Evolutionary conservation across 352 stramenopile genomes (phyloP).

Genomic region (Globisporangium polare): DNA sequence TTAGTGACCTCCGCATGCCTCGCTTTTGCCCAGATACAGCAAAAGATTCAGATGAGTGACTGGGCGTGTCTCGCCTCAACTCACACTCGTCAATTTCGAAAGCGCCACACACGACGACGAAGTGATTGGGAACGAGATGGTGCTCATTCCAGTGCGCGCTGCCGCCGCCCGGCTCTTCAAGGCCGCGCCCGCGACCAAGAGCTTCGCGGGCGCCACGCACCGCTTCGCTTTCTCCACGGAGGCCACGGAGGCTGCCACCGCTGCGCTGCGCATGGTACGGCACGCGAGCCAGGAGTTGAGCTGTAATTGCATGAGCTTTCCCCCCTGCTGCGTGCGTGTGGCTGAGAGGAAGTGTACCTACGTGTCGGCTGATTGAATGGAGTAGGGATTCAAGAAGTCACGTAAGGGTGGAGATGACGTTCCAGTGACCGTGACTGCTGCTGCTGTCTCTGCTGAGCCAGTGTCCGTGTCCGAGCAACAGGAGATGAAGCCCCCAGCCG

Average conservation of each 20-base stretch:
- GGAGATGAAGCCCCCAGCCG: slow-evolving; percentile 34
- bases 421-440: slow-evolving; percentile 1
- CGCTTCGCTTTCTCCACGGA: slow-evolving; percentile 50
- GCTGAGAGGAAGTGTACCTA: not conserved
- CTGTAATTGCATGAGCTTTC: not conserved
- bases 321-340: not conserved
- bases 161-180: slow-evolving; percentile 32
- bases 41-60: no score
- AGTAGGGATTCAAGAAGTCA: slow-evolving; percentile 53
- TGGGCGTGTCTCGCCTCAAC: no score
- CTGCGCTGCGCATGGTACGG: slow-evolving; percentile 64
- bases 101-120: not conserved
- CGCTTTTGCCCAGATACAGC: no score
- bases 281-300: not conserved
- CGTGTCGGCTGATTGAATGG: not conserved
- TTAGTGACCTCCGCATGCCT: slow-evolving; percentile 3
- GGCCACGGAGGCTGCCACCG: slow-evolving; percentile 65
- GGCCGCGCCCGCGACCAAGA: slow-evolving; percentile 6
- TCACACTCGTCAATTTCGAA: not conserved
- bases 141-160: slow-evolving; percentile 41
- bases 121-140: slow-evolving; percentile 14
- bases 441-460: slow-evolving; percentile 4
- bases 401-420: slow-evolving; percentile 29
- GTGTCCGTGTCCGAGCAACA: slow-evolving; percentile 22
- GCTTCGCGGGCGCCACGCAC: slow-evolving; percentile 10